These are phyloP conservation scores for Fistulinella prunicolor DNA, from an alignment of 768 basidiomycete species.

Conservation along the genomic window DNA sequence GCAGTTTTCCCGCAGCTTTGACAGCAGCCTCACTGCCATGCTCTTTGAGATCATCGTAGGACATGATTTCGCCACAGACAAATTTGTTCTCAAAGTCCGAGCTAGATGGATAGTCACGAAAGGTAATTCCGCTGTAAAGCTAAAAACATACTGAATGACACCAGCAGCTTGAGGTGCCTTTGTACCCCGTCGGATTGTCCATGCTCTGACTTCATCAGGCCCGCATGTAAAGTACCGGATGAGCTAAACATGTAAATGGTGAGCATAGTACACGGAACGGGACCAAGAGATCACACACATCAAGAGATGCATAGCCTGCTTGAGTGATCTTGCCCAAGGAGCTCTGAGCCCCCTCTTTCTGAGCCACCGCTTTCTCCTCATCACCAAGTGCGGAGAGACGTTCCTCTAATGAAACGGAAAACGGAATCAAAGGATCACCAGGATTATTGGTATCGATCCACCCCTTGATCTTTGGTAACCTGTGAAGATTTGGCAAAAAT, in stretches of 20 bases:
- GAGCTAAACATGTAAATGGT: constrained; percentile 46
- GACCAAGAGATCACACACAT: constrained; percentile 46
- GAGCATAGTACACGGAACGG: background rate
- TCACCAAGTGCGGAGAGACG: constrained; percentile 60
- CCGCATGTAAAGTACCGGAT: constrained; percentile 98
- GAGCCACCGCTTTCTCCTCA: constrained; percentile 76
- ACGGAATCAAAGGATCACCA: constrained; percentile 93
- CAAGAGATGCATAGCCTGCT: constrained; percentile 84
- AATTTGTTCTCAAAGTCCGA: constrained; percentile 98
- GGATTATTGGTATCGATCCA: constrained; percentile 98
- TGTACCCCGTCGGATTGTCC: constrained; percentile 92
- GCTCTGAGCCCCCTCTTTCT: constrained; percentile 72
- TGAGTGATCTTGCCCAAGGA: constrained; percentile 92
- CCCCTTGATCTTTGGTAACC: constrained; percentile 93
- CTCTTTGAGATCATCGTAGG: constrained; percentile 86
- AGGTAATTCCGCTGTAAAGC: background rate
- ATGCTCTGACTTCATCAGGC: constrained; percentile 94
- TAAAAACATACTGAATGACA: constrained; percentile 80
- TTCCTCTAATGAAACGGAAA: constrained; percentile 95
- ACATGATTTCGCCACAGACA: constrained; percentile 96
- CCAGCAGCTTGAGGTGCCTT: constrained; percentile 98
- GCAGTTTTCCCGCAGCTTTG: constrained; percentile 91
- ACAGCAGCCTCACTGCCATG: constrained; percentile 87
- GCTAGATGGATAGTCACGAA: constrained; percentile 36
- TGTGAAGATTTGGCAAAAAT: constrained; percentile 24